Evolutionary conservation across 2,329 filamentous ascomycete genomes (phyloP).

Genomic region (Rutstroemia sp.): DNA sequence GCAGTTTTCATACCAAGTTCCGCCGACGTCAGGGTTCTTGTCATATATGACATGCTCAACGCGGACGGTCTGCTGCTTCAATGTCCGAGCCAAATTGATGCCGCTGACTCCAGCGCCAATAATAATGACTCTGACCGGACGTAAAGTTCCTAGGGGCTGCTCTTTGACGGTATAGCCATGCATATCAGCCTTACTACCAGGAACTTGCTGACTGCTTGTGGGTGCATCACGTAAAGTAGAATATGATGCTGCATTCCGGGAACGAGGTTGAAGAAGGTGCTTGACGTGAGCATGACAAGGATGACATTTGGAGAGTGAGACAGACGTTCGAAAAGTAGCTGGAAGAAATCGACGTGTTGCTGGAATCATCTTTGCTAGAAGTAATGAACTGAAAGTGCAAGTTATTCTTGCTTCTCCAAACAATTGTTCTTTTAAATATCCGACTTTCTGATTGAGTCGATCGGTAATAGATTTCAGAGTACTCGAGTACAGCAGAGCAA

Average conservation of each 20-base stretch:
- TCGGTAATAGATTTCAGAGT: too few species aligned
- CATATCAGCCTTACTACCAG: not conserved
- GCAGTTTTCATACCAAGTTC: slow-evolving; percentile 52
- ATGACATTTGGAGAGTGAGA: too few species aligned
- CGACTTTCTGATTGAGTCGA: too few species aligned
- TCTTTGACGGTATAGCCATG: slow-evolving; percentile 3
- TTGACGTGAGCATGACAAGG: not conserved
- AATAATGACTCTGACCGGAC: slow-evolving; percentile 28
- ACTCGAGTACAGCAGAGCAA: too few species aligned
- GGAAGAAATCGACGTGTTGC: too few species aligned
- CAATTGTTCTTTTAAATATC: too few species aligned
- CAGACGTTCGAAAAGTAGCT: too few species aligned
- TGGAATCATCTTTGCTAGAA: too few species aligned
- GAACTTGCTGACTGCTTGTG: not conserved
- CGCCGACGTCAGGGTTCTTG: slow-evolving; percentile 47
- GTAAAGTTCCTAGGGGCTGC: slow-evolving; percentile 11
- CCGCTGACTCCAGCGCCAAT: slow-evolving; percentile 42
- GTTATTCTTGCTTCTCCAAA: too few species aligned
- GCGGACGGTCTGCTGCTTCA: slow-evolving; percentile 34
- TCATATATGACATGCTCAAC: slow-evolving; percentile 46
- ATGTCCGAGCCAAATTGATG: slow-evolving; percentile 38
- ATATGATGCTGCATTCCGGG: not conserved
- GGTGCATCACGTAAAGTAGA: too few species aligned
- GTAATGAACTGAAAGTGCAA: too few species aligned
- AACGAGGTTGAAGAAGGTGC: not conserved